phyloP scores from a whole-genome alignment of 768 basidiomycete species.

The Hypholoma fasciculare region DNA sequence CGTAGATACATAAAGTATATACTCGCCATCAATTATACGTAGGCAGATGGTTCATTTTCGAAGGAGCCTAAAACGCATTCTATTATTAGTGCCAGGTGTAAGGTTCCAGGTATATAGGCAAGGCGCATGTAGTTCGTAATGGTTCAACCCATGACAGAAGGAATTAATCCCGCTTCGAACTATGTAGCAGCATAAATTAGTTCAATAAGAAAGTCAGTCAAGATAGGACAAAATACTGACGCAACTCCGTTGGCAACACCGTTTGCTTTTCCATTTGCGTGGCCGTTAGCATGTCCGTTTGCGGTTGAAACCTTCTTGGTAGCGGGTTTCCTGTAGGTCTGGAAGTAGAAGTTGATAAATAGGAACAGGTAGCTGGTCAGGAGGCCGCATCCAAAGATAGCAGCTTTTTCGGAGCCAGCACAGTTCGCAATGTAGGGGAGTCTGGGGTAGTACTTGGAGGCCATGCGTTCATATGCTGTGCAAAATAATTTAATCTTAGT shows the following conservation, averaged over 20 bases:
- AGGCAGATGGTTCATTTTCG: neutral
- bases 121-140: constrained; percentile 30
- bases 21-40: neutral
- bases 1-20: neutral
- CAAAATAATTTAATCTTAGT: constrained; percentile 5
- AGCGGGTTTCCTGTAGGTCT: constrained; percentile 74
- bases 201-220: neutral
- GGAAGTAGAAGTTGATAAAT: constrained; percentile 94
- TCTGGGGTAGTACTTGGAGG: constrained; percentile 55
- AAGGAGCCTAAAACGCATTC: constrained; percentile 2
- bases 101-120: constrained; percentile 35
- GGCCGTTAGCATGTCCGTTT: constrained; percentile 28
- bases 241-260: constrained; percentile 17
- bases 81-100: constrained; percentile 35
- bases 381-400: constrained; percentile 85
- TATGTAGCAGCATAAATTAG: constrained; percentile 11
- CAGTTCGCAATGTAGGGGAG: constrained; percentile 82
- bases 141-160: constrained; percentile 16
- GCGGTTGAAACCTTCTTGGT: constrained; percentile 41
- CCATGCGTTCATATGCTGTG: constrained; percentile 81
- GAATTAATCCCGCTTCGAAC: constrained; percentile 30
- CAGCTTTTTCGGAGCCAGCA: constrained; percentile 86
- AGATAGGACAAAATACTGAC: constrained; percentile 5
- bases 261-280: constrained; percentile 22
- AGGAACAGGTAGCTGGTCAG: constrained; percentile 90